Evolutionary conservation across 2,329 filamentous ascomycete genomes (phyloP).

Genomic region (Colletotrichum tropicicola): DNA sequence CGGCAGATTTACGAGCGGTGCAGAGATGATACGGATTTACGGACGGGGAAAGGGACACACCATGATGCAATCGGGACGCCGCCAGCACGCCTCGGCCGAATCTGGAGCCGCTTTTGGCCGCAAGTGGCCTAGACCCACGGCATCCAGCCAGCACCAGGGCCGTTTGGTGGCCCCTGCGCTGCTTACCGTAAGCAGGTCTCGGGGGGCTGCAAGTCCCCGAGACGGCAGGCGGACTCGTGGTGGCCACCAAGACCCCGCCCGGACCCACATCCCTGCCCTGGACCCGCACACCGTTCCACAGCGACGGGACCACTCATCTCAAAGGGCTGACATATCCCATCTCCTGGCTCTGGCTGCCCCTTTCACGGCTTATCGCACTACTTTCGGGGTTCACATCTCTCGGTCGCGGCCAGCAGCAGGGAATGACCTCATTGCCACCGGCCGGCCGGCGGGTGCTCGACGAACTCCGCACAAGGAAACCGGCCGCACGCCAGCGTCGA

Average conservation of each 20-base stretch:
- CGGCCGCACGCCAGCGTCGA: neutral
- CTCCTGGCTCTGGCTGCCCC: neutral
- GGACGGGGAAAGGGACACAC: neutral
- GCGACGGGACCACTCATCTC: no score
- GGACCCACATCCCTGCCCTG: neutral
- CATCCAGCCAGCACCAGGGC: neutral
- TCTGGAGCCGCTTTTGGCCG: neutral
- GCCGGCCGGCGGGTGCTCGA: slow-evolving; percentile 18
- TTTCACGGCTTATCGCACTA: neutral
- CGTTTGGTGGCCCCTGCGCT: neutral
- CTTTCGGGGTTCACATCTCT: neutral
- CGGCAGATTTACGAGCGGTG: slow-evolving; percentile 16
- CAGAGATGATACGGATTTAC: slow-evolving; percentile 7
- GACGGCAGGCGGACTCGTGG: neutral
- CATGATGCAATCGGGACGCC: slow-evolving; percentile 16
- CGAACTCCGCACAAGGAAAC: slow-evolving; percentile 16
- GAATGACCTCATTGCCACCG: slow-evolving; percentile 18
- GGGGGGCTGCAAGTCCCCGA: slow-evolving; percentile 11
- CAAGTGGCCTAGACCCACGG: neutral
- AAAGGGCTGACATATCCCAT: no score
- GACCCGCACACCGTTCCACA: neutral
- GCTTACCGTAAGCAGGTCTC: slow-evolving; percentile 7
- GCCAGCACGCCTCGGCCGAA: neutral
- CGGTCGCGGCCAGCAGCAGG: neutral
- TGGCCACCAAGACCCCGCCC: slow-evolving; percentile 5